A percentile compares a stretch with the other conserved stretches of the same genome.
These are phyloP conservation scores for Spinellus fusiger DNA, from an alignment of 192 early-diverging fungal genomes.

Conservation along the genomic window DNA sequence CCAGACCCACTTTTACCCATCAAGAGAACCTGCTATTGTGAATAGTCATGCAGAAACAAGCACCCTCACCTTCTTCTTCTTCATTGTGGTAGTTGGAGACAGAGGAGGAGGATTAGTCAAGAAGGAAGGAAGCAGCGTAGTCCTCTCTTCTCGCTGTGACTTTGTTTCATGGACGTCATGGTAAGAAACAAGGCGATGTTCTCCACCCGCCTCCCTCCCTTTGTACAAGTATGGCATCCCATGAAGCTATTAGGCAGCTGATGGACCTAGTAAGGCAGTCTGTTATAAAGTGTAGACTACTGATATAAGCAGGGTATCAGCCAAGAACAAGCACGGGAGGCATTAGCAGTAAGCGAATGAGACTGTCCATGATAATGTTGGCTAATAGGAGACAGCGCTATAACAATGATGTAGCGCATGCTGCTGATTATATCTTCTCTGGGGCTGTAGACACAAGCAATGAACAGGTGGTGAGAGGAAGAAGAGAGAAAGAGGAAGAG, in stretches of 20 bases:
- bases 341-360: conserved; percentile 12
- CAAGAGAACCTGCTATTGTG: conserved; percentile 87
- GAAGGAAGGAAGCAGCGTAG: no score
- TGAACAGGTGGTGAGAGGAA: conserved; percentile 3
- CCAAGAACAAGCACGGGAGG: conserved; percentile 8
- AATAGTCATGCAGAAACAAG: no score
- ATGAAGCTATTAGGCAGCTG: neutral
- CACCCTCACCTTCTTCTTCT: neutral
- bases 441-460: conserved; percentile 13
- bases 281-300: neutral
- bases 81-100: neutral
- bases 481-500: neutral
- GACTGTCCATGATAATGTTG: neutral
- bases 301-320: conserved; percentile 12
- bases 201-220: no score
- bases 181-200: no score
- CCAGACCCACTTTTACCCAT: conserved; percentile 97
- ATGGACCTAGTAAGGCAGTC: neutral
- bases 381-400: conserved; percentile 12
- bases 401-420: conserved; percentile 31
- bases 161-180: no score
- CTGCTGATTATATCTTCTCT: conserved; percentile 37
- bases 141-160: no score
- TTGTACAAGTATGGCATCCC: neutral
- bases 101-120: neutral